These are phyloP conservation scores for Monascus ruber DNA, from an alignment of 2,329 filamentous ascomycete genomes.

Conservation along the genomic window DNA sequence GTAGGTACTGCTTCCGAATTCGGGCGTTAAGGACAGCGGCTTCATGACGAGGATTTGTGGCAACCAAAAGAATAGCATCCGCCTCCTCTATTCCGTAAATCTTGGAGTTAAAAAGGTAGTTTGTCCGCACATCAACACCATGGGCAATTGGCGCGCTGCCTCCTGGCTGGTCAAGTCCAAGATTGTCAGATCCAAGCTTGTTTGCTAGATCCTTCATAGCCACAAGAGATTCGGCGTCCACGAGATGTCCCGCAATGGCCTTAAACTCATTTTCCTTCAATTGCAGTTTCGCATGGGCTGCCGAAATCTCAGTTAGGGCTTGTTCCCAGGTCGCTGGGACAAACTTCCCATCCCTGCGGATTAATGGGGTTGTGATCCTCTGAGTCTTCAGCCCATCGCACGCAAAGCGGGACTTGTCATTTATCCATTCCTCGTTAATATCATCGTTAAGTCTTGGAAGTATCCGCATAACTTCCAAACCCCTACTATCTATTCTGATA, in stretches of 20 bases:
- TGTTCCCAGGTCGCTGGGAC: slow-evolving; percentile 92
- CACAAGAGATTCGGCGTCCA: slow-evolving; percentile 85
- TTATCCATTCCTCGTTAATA: slow-evolving; percentile 99
- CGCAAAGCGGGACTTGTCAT: slow-evolving; percentile 94
- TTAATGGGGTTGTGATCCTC: slow-evolving; percentile 80
- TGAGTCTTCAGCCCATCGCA: slow-evolving; percentile 96
- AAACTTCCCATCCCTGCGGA: slow-evolving; percentile 82
- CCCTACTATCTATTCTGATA: slow-evolving; percentile 85
- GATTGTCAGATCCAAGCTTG: slow-evolving; percentile 89
- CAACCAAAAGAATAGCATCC: slow-evolving; percentile 81
- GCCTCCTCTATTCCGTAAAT: slow-evolving; percentile 91
- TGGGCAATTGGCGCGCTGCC: slow-evolving; percentile 79
- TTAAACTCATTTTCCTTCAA: slow-evolving; percentile 94
- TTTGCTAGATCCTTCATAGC: slow-evolving; percentile 97
- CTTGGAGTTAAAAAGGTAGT: slow-evolving; percentile 93
- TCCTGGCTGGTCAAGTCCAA: slow-evolving; percentile 79
- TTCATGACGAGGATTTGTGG: slow-evolving; percentile 91
- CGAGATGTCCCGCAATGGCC: slow-evolving; percentile 78
- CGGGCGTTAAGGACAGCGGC: slow-evolving; percentile 90
- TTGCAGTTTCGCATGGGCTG: slow-evolving; percentile 65
- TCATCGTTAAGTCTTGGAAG: slow-evolving; percentile 91
- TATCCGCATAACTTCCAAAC: slow-evolving; percentile 91
- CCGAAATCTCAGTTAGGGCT: slow-evolving; percentile 74
- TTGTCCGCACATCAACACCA: slow-evolving; percentile 84
- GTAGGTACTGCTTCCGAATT: slow-evolving; percentile 95